Evolutionary conservation across 345 rosid genomes (phyloP).

Genomic region (Bretschneidera sinensis): DNA sequence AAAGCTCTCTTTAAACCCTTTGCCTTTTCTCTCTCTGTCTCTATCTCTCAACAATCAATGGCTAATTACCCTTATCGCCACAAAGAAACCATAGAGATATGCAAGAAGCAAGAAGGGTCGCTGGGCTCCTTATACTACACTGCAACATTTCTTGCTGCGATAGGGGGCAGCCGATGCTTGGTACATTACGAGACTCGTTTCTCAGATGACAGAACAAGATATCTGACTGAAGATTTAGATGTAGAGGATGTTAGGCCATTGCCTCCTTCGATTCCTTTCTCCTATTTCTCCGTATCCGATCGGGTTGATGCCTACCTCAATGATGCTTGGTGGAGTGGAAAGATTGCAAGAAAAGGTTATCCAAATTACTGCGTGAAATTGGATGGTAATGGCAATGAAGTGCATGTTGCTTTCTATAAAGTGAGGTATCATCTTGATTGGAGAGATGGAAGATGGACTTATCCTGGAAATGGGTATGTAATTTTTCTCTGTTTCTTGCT

Average conservation of each 20-base stretch:
- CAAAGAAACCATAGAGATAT: slow-evolving; percentile 21
- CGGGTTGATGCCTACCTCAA: slow-evolving; percentile 28
- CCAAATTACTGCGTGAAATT: slow-evolving; percentile 21
- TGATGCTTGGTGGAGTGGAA: slow-evolving; percentile 24
- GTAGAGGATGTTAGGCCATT: slow-evolving; percentile 26
- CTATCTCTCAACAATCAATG: no score
- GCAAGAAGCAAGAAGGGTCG: slow-evolving; percentile 21
- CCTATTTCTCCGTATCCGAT: slow-evolving; percentile 6
- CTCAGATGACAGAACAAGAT: slow-evolving; percentile 10
- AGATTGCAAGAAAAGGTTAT: slow-evolving; percentile 16
- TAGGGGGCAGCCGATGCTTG: slow-evolving; percentile 20
- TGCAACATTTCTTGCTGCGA: slow-evolving; percentile 22
- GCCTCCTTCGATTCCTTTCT: slow-evolving; percentile 10
- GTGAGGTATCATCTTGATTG: slow-evolving; percentile 27
- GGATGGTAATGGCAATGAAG: slow-evolving; percentile 16
- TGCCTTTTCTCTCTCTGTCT: no score
- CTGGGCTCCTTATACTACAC: slow-evolving; percentile 15
- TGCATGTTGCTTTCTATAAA: slow-evolving; percentile 16
- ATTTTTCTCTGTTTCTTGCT: background rate
- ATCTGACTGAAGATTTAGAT: slow-evolving; percentile 15
- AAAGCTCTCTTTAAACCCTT: no score
- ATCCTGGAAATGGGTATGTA: slow-evolving; percentile 14
- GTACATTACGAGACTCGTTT: slow-evolving; percentile 25
- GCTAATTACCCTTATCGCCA: background rate
- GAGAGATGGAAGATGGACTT: slow-evolving; percentile 19